Percentiles rank a stretch among this genome's conserved stretches.
Conservation (phyloP, 148 eudicot species). For the Cornus controversa region DNA sequence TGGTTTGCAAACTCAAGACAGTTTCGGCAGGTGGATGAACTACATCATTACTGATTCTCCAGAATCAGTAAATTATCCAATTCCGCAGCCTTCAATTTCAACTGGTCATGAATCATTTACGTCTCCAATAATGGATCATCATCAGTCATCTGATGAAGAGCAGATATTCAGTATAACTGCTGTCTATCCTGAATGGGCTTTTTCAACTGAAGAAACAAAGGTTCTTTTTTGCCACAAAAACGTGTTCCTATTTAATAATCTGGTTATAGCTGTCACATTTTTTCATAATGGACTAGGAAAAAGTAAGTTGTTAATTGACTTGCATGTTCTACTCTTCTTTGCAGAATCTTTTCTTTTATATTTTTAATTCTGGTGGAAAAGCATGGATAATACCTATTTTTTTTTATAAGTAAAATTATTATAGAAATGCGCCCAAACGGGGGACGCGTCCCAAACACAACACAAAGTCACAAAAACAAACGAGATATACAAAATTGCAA, state of each 20-base stretch:
- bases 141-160: slow-evolving; percentile 32
- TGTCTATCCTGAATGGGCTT: slow-evolving; percentile 77
- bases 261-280: slow-evolving; percentile 4
- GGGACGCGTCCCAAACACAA: too few relatives aligned
- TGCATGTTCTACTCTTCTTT: not conserved
- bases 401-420: too few relatives aligned
- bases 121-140: slow-evolving; percentile 28
- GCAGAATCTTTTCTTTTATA: not conserved
- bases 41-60: slow-evolving; percentile 60
- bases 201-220: slow-evolving; percentile 78
- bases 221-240: slow-evolving; percentile 27
- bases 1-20: slow-evolving; percentile 56
- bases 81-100: slow-evolving; percentile 35
- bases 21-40: slow-evolving; percentile 75
- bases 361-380: not conserved
- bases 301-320: slow-evolving; percentile 1
- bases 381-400: not conserved
- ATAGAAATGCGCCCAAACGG: too few relatives aligned
- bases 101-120: slow-evolving; percentile 37
- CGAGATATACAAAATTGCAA: too few relatives aligned
- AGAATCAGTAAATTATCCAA: slow-evolving; percentile 46
- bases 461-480: too few relatives aligned
- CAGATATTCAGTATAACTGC: slow-evolving; percentile 72
- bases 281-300: not conserved
- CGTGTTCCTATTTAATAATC: slow-evolving; percentile 3